Conservation (phyloP, 768 basidiomycete species). For the Leccinum ochraceum region DNA sequence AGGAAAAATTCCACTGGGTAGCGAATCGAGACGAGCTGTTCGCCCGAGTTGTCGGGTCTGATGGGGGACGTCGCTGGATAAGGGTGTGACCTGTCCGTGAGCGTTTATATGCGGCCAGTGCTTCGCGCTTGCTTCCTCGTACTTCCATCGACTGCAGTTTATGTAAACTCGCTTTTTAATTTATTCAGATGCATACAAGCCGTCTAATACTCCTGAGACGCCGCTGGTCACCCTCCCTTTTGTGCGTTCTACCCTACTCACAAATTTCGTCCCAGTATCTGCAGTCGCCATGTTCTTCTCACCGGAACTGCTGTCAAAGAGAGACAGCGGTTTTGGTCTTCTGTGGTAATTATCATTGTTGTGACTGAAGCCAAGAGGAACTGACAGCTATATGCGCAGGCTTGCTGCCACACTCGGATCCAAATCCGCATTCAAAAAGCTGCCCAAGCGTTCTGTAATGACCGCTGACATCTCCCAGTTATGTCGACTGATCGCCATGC, state of each 20-base stretch:
- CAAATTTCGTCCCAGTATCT: conserved; percentile 2
- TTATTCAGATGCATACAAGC: conserved; percentile 11
- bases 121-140: conserved; percentile 27
- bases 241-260: conserved; percentile 3
- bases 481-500: conserved; percentile 78
- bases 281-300: conserved; percentile 76
- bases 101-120: not conserved
- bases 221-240: not conserved
- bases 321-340: conserved; percentile 89
- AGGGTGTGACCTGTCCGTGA: conserved; percentile 36
- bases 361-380: not conserved
- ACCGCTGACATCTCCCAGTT: conserved; percentile 81
- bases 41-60: conserved; percentile 56
- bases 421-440: conserved; percentile 80
- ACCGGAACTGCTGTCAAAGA: conserved; percentile 72
- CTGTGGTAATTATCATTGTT: conserved; percentile 57
- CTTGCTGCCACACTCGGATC: conserved; percentile 89
- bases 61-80: conserved; percentile 48
- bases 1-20: conserved; percentile 61
- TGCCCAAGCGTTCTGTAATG: conserved; percentile 81
- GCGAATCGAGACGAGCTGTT: conserved; percentile 66
- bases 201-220: not conserved
- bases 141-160: conserved; percentile 3
- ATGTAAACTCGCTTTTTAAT: not conserved
- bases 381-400: conserved; percentile 46